phyloP scores from a whole-genome alignment of 345 rosid species.

The Brassica cretica region DNA sequence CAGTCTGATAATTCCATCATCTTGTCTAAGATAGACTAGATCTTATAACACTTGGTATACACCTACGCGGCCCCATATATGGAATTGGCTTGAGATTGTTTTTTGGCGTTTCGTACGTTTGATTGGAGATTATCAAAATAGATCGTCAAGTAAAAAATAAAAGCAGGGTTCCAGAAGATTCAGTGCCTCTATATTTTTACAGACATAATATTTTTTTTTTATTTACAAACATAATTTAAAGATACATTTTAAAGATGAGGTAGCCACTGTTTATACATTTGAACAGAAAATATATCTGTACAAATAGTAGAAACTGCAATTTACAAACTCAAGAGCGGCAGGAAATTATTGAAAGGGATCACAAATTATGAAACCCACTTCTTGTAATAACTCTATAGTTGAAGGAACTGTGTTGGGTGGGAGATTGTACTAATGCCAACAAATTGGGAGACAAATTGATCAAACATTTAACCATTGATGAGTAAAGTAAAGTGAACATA shows the following conservation, averaged over 20 bases:
- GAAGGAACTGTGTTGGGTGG: conserved; percentile 41
- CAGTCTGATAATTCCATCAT: background rate
- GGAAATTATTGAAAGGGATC: conserved; percentile 26
- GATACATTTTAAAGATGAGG: background rate
- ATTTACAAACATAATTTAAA: background rate
- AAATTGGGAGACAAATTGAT: conserved; percentile 40
- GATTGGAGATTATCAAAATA: background rate
- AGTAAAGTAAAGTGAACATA: conserved; percentile 29
- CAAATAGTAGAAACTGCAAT: background rate
- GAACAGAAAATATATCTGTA: background rate
- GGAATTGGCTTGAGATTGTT: background rate
- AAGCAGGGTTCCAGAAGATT: background rate
- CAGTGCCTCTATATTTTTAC: background rate
- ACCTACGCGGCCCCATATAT: background rate
- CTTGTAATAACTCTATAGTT: conserved; percentile 25
- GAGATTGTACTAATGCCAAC: conserved; percentile 31
- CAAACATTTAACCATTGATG: conserved; percentile 18
- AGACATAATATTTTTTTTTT: background rate
- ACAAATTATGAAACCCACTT: conserved; percentile 39
- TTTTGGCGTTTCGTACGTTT: background rate
- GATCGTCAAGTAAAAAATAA: background rate
- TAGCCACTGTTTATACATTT: background rate
- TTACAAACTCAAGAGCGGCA: conserved; percentile 26
- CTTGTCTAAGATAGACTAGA: background rate
- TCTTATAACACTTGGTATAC: background rate